Percentiles rank a stretch among this genome's conserved stretches.
These are phyloP conservation scores for Colletotrichum nymphaeae DNA, from an alignment of 2,329 filamentous ascomycete genomes.

Conservation along the genomic window DNA sequence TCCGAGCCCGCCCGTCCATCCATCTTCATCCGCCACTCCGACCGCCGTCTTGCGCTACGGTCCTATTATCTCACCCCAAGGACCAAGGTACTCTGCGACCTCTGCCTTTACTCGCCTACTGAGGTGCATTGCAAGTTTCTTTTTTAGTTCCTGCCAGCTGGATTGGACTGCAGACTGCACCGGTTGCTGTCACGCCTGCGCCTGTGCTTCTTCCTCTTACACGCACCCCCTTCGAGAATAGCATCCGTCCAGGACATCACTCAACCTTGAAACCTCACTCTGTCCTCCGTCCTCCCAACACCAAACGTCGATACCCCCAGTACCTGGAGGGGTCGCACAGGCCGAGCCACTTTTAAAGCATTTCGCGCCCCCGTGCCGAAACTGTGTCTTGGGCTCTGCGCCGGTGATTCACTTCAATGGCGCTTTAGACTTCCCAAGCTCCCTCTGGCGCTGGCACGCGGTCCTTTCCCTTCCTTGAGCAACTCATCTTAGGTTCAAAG, in stretches of 20 bases:
- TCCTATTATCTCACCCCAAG: not conserved
- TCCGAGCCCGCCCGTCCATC: constrained; percentile 18
- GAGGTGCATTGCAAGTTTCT: not conserved
- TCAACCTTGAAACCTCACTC: constrained; percentile 28
- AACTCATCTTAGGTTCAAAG: constrained; percentile 1
- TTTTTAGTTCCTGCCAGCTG: not conserved
- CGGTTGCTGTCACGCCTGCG: not conserved
- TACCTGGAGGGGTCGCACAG: constrained; percentile 29
- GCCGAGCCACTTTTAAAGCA: constrained; percentile 32
- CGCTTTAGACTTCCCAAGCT: constrained; percentile 26
- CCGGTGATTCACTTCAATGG: constrained; percentile 35
- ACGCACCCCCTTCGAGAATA: constrained; percentile 1
- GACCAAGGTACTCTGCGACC: no score
- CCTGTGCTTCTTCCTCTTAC: not conserved
- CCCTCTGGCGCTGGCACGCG: constrained; percentile 28
- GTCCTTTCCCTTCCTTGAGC: constrained; percentile 11
- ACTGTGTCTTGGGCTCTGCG: constrained; percentile 33
- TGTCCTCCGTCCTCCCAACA: constrained; percentile 14
- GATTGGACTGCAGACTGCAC: not conserved
- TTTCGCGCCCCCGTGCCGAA: constrained; percentile 31
- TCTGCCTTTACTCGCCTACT: not conserved
- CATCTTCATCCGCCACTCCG: constrained; percentile 12
- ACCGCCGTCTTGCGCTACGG: constrained; percentile 31
- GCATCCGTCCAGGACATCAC: not conserved
- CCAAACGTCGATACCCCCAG: constrained; percentile 28